Conservation (phyloP, 768 basidiomycete species). For the Pleurotus platypus region DNA sequence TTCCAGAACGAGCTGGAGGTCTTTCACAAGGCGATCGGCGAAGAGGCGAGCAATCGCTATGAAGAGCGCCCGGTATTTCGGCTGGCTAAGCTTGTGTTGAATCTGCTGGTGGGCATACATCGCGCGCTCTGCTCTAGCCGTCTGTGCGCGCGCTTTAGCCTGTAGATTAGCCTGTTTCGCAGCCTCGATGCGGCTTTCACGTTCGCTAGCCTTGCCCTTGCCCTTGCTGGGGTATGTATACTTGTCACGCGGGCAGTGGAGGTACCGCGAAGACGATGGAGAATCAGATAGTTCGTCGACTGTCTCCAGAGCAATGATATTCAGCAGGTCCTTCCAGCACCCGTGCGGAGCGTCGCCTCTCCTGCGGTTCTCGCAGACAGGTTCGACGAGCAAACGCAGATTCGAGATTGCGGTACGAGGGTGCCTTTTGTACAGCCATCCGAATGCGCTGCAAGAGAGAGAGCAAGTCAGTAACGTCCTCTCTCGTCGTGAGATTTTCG, state of each 20-base stretch:
- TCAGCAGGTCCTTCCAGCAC: conserved; percentile 75
- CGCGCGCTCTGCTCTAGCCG: conserved; percentile 19
- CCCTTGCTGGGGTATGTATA: conserved; percentile 10
- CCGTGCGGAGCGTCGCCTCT: conserved; percentile 41
- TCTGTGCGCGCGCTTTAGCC: conserved; percentile 19
- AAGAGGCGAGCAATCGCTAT: conserved; percentile 61
- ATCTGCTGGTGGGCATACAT: conserved; percentile 31
- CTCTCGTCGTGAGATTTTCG: background rate
- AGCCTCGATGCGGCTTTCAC: conserved; percentile 20
- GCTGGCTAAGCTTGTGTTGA: conserved; percentile 36
- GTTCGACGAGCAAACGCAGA: conserved; percentile 49
- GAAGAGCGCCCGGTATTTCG: conserved; percentile 60
- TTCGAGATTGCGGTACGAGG: conserved; percentile 68
- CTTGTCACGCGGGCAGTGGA: conserved; percentile 17
- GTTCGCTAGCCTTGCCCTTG: conserved; percentile 11
- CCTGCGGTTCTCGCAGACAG: conserved; percentile 36
- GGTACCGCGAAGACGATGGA: conserved; percentile 19
- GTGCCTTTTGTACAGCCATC: conserved; percentile 67
- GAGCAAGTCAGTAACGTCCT: background rate
- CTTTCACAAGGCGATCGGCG: conserved; percentile 44
- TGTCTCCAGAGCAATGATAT: conserved; percentile 60
- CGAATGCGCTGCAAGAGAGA: conserved; percentile 39
- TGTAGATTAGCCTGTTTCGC: conserved; percentile 15
- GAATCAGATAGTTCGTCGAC: conserved; percentile 40
- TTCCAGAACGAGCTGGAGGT: conserved; percentile 37